These are phyloP conservation scores for Pulveroboletus sp. DNA, from an alignment of 1,284 basidiomycete genomes.

Conservation along the genomic window DNA sequence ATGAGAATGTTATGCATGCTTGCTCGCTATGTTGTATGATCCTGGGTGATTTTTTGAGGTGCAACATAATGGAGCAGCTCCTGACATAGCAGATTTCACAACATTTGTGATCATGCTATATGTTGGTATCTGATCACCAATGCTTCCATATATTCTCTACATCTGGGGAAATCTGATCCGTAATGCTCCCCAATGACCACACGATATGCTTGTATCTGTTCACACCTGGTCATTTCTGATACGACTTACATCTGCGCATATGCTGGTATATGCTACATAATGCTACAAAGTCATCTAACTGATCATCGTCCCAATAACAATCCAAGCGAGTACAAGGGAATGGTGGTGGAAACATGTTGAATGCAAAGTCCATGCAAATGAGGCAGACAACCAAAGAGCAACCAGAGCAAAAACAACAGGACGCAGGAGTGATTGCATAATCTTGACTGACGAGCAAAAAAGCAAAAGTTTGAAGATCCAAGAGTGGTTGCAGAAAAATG, in stretches of 20 bases:
- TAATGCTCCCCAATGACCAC: background rate
- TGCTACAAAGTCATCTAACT: background rate
- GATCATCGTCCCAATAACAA: too few relatives aligned
- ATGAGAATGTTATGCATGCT: background rate
- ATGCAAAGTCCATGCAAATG: too few relatives aligned
- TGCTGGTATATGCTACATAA: background rate
- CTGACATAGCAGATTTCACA: background rate
- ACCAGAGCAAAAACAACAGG: too few relatives aligned
- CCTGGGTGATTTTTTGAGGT: background rate
- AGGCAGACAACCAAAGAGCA: too few relatives aligned
- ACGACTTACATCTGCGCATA: background rate
- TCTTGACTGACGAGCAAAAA: too few relatives aligned
- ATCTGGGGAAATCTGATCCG: background rate
- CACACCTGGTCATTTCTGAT: background rate
- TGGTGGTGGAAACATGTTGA: too few relatives aligned
- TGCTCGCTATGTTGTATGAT: background rate
- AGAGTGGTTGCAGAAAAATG: too few relatives aligned
- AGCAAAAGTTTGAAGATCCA: too few relatives aligned
- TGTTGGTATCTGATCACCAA: background rate
- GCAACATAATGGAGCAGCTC: background rate
- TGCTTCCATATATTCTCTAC: background rate
- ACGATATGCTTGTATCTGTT: background rate
- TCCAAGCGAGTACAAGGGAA: too few relatives aligned
- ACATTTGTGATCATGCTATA: background rate
- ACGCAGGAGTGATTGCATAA: too few relatives aligned